Percentiles rank a stretch among this genome's conserved stretches.
phyloP scores from a whole-genome alignment of 306 rosid genomes.

The Spatholobus suberectus region DNA sequence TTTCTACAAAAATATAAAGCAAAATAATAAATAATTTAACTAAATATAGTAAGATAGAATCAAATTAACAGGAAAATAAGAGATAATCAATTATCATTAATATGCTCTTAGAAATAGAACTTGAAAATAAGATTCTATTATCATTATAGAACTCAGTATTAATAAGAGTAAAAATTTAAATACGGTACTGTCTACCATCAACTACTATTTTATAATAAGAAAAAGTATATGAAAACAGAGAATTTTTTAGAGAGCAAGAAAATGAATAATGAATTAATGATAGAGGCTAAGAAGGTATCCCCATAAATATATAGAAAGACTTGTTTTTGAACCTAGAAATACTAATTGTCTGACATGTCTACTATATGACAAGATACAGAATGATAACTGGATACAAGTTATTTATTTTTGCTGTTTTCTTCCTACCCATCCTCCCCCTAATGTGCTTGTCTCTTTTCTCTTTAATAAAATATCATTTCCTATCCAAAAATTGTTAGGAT shows the following conservation, averaged over 20 bases:
- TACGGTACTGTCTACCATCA: neutral
- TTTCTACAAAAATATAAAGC: constrained; percentile 60
- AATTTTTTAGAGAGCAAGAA: neutral
- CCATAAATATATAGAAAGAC: neutral
- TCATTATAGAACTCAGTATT: neutral
- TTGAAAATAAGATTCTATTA: constrained; percentile 19
- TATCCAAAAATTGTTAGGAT: neutral
- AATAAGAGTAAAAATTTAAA: neutral
- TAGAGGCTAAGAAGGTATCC: neutral
- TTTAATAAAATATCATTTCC: neutral
- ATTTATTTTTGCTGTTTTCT: neutral
- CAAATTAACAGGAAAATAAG: constrained; percentile 26
- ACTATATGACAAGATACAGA: neutral
- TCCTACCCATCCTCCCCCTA: neutral
- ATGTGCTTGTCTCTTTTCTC: neutral
- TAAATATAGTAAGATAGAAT: neutral
- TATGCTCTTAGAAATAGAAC: constrained; percentile 20
- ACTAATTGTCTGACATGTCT: neutral
- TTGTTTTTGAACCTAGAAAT: neutral
- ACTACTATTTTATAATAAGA: neutral
- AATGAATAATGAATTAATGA: neutral
- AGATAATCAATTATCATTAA: constrained; percentile 3
- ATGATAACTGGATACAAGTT: neutral
- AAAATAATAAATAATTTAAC: neutral
- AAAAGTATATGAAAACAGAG: neutral